Base-by-base conservation (phyloP, 2,329 filamentous ascomycete genomes). In the Dothideomycetes sp. region DNA sequence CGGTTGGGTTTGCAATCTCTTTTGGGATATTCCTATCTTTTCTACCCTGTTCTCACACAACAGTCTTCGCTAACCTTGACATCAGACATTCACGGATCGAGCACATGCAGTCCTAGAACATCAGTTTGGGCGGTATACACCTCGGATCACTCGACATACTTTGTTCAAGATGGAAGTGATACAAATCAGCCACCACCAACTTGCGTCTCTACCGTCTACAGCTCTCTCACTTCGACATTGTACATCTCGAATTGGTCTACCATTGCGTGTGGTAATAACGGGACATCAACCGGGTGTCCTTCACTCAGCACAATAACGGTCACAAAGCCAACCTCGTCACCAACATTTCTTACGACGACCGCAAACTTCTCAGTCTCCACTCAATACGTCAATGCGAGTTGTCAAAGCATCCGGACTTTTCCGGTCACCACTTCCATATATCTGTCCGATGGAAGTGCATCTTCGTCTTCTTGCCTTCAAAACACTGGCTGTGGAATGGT, bases 121-220 rank as follows among this genome's bases (percentile, higher is more conserved):
- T 28, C 20, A 8, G 5, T 33, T 16, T 40, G 33, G n/a, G 37
- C 37, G 5, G 33, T 40, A 7, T 40, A 40, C 29, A 40, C 37
- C 5, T 40, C 37, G 7, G 37, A 40, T 7, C 33, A 28, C 2
- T 40, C 37, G 4, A 40, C 37, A 15, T 40, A 40, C 17, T 23
- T 40, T 9, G 29, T 40, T 3, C 29, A 32, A 20, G 37, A 33
- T 24, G 37, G 13, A 9, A 4, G 9, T 9, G 18, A 29, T 12
- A 25, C 37, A 13, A 22, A 22, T 4, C 37, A 40, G 16, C 20
- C 29, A 11, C 12, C n/a, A 3, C 13, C 37, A 3, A 25, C 29
- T 4, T 40, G 37, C 13, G 20, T 40, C 22, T 40, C 37, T 15
- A 40, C 37, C 27, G 37, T 40, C 28, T 40, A 40, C 17, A 40